Evolutionary conservation across 495 filamentous ascomycete species (phyloP).

Genomic region (Annulohypoxylon nitens): DNA sequence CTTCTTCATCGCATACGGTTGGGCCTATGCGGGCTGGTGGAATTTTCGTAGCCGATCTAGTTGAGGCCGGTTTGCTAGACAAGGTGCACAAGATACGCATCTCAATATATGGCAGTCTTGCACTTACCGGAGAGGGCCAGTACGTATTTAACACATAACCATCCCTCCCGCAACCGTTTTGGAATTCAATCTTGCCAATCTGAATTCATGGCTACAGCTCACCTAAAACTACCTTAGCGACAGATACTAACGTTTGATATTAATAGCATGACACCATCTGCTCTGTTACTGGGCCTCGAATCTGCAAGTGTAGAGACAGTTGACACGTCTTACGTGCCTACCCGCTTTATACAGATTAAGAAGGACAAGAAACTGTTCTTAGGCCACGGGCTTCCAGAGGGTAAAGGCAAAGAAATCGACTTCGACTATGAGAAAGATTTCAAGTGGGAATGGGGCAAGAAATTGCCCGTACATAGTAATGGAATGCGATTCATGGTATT

Average conservation of each 20-base stretch:
- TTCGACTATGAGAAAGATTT: slow-evolving; percentile 55
- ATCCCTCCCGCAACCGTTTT: not conserved
- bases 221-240: not conserved
- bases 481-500: slow-evolving; percentile 57
- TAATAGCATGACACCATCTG: slow-evolving; percentile 53
- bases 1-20: slow-evolving; percentile 55
- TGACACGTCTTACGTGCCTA: slow-evolving; percentile 54
- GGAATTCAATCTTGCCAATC: not conserved
- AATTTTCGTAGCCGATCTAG: slow-evolving; percentile 53
- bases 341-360: slow-evolving; percentile 53
- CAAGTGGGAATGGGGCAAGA: slow-evolving; percentile 55
- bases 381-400: slow-evolving; percentile 48
- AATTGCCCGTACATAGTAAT: slow-evolving; percentile 54
- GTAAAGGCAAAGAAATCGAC: slow-evolving; percentile 51
- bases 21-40: slow-evolving; percentile 55
- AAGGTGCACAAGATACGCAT: slow-evolving; percentile 54
- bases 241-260: slow-evolving; percentile 11
- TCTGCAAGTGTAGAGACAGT: slow-evolving; percentile 52
- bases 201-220: not conserved
- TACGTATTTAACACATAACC: slow-evolving; percentile 32
- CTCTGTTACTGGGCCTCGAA: slow-evolving; percentile 53
- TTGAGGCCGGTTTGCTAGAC: slow-evolving; percentile 49
- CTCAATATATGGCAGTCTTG: slow-evolving; percentile 55
- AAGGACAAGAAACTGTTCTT: slow-evolving; percentile 52
- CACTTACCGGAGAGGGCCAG: slow-evolving; percentile 56